Base-by-base conservation (phyloP, 768 basidiomycete genomes). In the Phanerochaete carnosa region DNA sequence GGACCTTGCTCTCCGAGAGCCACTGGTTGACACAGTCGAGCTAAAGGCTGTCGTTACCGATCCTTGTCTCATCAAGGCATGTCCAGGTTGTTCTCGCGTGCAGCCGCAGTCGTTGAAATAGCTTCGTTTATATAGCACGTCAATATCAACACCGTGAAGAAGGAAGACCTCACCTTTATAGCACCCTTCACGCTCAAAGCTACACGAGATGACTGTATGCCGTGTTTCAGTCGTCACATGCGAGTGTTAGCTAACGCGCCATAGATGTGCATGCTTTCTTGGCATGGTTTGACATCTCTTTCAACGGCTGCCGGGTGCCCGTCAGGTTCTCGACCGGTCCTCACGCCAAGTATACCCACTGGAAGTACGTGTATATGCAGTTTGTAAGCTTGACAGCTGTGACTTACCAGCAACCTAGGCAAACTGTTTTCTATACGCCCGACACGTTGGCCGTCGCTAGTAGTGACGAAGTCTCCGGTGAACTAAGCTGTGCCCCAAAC, bases 11-110 rank as follows among this genome's bases (percentile, higher is more conserved):
- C 78, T 99, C 58, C 84, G 92, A 30, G 97, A 99, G 72, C 97
- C 97, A 46, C 80, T 99, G 49, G 97, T 99, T 32, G 97, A 99
- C 76, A 97, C 95, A n/a, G 97, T 99, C 61, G 97, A 99, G 65
- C 78, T 98, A 66, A 96, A 95, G 75, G 79, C 94, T 1, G 95
- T 98, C 59, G 95, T 94, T 45, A 95, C 95, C 2, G 88, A 95
- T 73, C 96, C 97, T 43, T 96, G 83, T 69, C 75, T 86, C 73
- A 81, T 99, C 76, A 96, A 95, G 80, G 94, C 89, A 61, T 30
- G 79, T 62, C 15, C 15, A 25, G 22, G 11, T 25, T 29, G 2
- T 29, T 28, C 52, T 28, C 16, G 15, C 32, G n/a, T 22, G 23
- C 16, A 29, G 23, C 11, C 15, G 32, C 56, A 1, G 45, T 23